phyloP scores from a whole-genome alignment of 305 asterid genomes.

The Rubia peregrina region DNA sequence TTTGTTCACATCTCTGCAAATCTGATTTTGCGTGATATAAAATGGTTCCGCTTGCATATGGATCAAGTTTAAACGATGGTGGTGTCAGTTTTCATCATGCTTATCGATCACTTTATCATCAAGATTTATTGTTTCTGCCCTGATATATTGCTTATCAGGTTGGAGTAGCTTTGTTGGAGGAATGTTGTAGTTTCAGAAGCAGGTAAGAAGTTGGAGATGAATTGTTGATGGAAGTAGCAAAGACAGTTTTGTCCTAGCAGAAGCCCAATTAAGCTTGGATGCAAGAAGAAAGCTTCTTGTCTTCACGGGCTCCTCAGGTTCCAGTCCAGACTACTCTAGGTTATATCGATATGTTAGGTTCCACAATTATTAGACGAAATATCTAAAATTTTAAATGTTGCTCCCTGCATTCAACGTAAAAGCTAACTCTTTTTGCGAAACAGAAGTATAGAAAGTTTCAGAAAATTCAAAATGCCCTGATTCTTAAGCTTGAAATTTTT shows the following conservation, averaged over 20 bases:
- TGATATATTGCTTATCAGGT: neutral
- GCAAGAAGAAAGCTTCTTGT: neutral
- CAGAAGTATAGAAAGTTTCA: neutral
- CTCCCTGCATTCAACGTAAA: neutral
- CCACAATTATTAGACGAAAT: neutral
- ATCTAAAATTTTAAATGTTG: neutral
- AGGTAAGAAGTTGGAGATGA: neutral
- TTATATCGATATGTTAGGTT: neutral
- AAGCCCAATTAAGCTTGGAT: constrained; percentile 1
- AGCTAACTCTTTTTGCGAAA: neutral
- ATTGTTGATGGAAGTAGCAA: neutral
- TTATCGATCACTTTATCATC: neutral
- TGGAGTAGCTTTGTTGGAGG: neutral
- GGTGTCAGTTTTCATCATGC: neutral
- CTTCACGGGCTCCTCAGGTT: constrained; percentile 13
- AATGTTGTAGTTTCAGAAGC: constrained; percentile 5
- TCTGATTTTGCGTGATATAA: neutral
- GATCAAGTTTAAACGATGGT: neutral
- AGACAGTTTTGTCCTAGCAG: neutral
- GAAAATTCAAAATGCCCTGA: neutral
- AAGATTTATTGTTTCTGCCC: neutral
- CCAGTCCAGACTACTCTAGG: neutral
- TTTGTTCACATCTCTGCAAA: neutral
- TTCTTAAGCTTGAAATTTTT: neutral
- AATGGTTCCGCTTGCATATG: neutral